A percentile compares a stretch with the other conserved stretches of the same genome.
These are phyloP conservation scores for Podospora pseudopauciseta DNA, from an alignment of 495 filamentous ascomycete genomes.

Conservation along the genomic window DNA sequence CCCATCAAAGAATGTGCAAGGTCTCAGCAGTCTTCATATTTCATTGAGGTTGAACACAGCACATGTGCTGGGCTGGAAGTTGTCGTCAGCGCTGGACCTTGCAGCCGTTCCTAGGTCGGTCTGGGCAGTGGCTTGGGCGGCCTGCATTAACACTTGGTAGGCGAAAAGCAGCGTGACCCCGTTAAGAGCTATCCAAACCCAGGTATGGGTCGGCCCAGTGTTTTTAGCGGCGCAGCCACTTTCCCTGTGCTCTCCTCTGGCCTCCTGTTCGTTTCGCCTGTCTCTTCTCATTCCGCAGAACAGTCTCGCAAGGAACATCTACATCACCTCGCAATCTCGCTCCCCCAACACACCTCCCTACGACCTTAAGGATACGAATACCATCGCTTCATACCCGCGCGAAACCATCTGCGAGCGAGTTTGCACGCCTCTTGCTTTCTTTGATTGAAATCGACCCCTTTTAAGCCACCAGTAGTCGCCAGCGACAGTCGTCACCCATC, in stretches of 20 bases:
- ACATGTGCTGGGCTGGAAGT: not conserved
- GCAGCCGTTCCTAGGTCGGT: constrained; percentile 2
- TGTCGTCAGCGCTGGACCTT: constrained; percentile 2
- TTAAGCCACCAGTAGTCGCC: constrained; percentile 6
- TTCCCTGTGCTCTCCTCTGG: constrained; percentile 22
- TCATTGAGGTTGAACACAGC: not conserved
- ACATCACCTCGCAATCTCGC: constrained; percentile 22
- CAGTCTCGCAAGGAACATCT: constrained; percentile 27
- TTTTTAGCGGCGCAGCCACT: constrained; percentile 22
- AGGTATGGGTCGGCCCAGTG: constrained; percentile 2
- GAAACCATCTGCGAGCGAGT: not conserved
- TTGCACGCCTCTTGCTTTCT: not conserved
- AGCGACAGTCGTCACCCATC: constrained; percentile 10
- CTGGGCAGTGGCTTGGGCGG: not conserved
- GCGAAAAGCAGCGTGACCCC: not conserved
- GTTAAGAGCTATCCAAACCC: not conserved
- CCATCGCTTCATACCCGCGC: not conserved
- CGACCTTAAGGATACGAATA: not conserved
- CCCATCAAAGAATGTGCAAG: constrained; percentile 1
- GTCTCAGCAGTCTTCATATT: not conserved
- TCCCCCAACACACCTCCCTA: not conserved
- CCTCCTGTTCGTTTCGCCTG: constrained; percentile 29
- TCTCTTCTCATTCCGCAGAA: constrained; percentile 26
- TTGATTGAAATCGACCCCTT: not conserved
- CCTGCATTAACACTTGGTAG: not conserved